Percentiles rank a stretch among this genome's conserved stretches.
Conservation (phyloP, 208 protist genomes). For the Trypanosoma congolense region DNA sequence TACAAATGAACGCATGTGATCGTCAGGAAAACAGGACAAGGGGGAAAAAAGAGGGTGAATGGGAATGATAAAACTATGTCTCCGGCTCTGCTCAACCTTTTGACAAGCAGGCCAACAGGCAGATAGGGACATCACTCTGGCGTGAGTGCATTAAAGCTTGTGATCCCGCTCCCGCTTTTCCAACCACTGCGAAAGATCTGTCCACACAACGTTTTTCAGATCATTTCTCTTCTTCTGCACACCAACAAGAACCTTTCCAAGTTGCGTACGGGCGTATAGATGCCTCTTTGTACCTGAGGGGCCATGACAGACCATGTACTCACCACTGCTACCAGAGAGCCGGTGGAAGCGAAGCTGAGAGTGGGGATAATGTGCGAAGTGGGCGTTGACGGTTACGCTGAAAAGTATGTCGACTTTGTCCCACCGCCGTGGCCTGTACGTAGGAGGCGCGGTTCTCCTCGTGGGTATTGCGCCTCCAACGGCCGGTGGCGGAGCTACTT, state of each 20-base stretch:
- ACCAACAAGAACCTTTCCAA: constrained; percentile 45
- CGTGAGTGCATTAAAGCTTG: no score
- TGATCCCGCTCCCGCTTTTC: constrained; percentile 5
- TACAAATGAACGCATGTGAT: no score
- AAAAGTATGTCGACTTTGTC: constrained; percentile 59
- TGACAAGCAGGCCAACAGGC: no score
- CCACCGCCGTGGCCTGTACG: constrained; percentile 43
- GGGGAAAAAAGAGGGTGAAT: no score
- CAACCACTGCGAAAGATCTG: constrained; percentile 11
- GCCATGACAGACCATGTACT: constrained; percentile 71
- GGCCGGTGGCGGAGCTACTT: not conserved
- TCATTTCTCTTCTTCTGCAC: not conserved
- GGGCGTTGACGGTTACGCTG: constrained; percentile 37
- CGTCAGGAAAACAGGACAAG: no score
- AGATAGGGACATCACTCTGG: not conserved
- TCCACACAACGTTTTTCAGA: not conserved
- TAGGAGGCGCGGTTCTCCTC: constrained; percentile 25
- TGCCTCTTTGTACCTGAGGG: constrained; percentile 28
- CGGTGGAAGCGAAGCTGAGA: constrained; percentile 52
- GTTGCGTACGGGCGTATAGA: constrained; percentile 55
- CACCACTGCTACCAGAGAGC: constrained; percentile 38
- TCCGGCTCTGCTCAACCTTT: no score
- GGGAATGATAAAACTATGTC: no score
- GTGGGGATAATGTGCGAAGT: constrained; percentile 33
- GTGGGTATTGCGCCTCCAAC: no score